These are phyloP conservation scores for Penicillium brasilianum DNA, from an alignment of 2,329 filamentous ascomycete species.

Conservation along the genomic window DNA sequence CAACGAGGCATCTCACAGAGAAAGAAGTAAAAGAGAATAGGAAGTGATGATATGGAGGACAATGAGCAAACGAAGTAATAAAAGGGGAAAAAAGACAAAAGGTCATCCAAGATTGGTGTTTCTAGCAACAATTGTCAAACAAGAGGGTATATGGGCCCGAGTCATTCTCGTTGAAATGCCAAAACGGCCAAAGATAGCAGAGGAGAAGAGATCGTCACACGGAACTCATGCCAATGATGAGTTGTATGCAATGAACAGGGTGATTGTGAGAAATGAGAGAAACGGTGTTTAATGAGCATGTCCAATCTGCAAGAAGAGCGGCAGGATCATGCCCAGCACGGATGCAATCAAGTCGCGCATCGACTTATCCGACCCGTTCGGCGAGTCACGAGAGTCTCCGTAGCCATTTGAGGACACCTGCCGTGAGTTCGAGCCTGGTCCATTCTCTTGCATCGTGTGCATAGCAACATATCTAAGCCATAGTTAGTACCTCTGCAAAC, in stretches of 20 bases:
- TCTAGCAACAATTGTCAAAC: conserved; percentile 24
- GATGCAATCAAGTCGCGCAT: conserved; percentile 53
- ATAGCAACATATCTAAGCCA: conserved; percentile 84
- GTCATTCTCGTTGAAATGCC: conserved; percentile 15
- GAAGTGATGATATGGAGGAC: neutral
- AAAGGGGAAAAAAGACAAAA: conserved; percentile 5
- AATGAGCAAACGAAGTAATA: neutral
- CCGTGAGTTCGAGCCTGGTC: conserved; percentile 38
- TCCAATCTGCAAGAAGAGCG: conserved; percentile 54
- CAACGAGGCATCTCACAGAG: neutral
- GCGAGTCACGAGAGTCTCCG: conserved; percentile 45
- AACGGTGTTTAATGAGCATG: conserved; percentile 48
- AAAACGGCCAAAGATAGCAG: conserved; percentile 5
- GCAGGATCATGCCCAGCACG: conserved; percentile 54
- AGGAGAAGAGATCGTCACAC: neutral
- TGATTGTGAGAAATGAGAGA: neutral
- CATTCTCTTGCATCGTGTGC: conserved; percentile 90
- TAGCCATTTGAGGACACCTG: conserved; percentile 50
- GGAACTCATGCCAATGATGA: neutral
- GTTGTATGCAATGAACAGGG: neutral
- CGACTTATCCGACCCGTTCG: conserved; percentile 44
- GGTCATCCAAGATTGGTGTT: conserved; percentile 12
- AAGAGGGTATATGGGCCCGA: conserved; percentile 28
- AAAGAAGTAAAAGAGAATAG: neutral
- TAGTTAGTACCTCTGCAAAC: neutral